Evolutionary conservation across 1,284 basidiomycete genomes (phyloP).

Genomic region (Stereum hirsutum): DNA sequence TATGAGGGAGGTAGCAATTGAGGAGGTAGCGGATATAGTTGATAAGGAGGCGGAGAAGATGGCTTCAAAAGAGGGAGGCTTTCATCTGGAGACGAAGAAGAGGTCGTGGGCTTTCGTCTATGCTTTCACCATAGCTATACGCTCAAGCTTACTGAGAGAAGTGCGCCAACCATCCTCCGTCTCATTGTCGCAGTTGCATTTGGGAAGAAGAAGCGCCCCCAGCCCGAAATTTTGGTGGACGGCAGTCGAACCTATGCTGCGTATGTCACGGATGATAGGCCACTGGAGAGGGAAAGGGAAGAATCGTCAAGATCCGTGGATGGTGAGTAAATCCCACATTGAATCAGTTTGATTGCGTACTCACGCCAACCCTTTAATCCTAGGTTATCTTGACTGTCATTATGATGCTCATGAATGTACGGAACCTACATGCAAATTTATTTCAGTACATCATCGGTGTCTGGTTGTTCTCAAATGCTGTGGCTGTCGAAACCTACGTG

Average conservation of each 20-base stretch:
- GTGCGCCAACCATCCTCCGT: not conserved
- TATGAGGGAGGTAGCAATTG: not conserved
- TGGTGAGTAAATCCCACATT: not conserved
- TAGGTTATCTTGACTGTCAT: slow-evolving; percentile 14
- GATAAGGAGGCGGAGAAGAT: not conserved
- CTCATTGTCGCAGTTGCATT: not conserved
- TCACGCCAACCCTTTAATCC: no score
- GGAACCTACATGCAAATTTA: slow-evolving; percentile 3
- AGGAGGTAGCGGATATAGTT: not conserved
- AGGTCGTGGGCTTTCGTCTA: no score
- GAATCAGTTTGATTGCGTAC: no score
- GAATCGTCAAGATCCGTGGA: not conserved
- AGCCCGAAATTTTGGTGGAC: not conserved
- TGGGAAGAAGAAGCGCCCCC: not conserved
- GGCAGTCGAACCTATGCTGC: not conserved
- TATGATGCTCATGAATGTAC: slow-evolving; percentile 4
- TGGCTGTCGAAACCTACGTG: not conserved
- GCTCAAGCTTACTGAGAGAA: no score
- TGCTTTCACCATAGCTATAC: not conserved
- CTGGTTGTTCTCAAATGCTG: slow-evolving; percentile 5
- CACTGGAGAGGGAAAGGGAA: not conserved
- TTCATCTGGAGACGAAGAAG: not conserved
- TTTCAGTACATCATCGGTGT: slow-evolving; percentile 6
- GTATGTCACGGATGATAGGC: no score
- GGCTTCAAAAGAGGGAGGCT: not conserved